Base-by-base conservation (phyloP, 2,329 filamentous ascomycete species). In the Cadophora luteo-olivacea region DNA sequence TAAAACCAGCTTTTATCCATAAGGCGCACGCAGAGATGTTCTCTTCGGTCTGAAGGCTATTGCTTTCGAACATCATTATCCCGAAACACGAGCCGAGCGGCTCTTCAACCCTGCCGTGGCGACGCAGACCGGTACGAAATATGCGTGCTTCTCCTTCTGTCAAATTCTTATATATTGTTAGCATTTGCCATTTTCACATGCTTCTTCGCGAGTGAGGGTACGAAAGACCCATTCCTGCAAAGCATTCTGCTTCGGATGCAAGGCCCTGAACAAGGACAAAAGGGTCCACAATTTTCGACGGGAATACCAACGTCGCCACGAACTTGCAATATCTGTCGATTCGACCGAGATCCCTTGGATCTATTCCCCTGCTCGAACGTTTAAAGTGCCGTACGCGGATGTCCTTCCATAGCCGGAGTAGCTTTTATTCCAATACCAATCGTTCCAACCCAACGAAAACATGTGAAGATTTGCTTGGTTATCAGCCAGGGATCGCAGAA, bases 131-230 rank as follows among this genome's bases (percentile, higher is more conserved):
- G 16, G 36, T 29, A 16, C 36, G 24, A 12, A 5, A 1, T 33
- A 62, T 62, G 60, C 60, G 41, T 48, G 60, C 25, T 22, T 62
- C 60, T 61, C 60, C 16, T 62, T 62, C 41, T 62, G 41, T 41
- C 38, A 16, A 62, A 9, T 49, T 32, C 41, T 62, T 48, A 62
- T 49, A 61, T 48, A 14, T 33, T 16, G 9, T 32, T 3, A 36
- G 60, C 14, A 62, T 22, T 32, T 62, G 25, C 38, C 16, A 49
- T 62, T 51, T 62, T 12, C 38, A 49, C 60, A 62, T 62, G 60
- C 45, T 60, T 1, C 57, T 41, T 25, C 5, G 5, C 25, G 22
- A n/a, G n/a, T 29, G 8, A 19, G 41, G 24, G 41, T 3, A 49
- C n/a, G 38, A 61, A 24, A 29, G 38, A 24, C 9, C 22, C 25